Evolutionary conservation across 768 basidiomycete species (phyloP).

Genomic region (Pisolithus sp.): DNA sequence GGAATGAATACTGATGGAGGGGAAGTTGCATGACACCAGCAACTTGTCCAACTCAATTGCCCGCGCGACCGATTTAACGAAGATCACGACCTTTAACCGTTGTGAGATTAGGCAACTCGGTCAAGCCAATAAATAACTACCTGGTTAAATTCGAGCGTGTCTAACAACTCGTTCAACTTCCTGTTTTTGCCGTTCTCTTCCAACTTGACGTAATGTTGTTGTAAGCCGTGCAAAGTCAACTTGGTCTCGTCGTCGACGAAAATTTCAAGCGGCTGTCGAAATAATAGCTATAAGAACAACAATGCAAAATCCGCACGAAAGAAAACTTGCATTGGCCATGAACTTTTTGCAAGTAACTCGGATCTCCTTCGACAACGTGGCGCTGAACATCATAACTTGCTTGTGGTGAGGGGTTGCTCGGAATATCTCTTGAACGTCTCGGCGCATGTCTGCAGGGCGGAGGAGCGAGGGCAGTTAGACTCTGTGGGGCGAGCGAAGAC

Average conservation of each 20-base stretch:
- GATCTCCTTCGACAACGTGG: constrained; percentile 95
- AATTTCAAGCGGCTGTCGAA: constrained; percentile 85
- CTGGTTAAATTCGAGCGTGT: constrained; percentile 97
- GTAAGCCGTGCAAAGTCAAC: constrained; percentile 92
- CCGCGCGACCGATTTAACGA: constrained; percentile 96
- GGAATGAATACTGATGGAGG: constrained; percentile 95
- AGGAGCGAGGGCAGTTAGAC: constrained; percentile 54
- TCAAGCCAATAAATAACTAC: constrained; percentile 31
- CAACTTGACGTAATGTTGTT: constrained; percentile 97
- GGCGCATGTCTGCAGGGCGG: constrained; percentile 94
- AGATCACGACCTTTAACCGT: constrained; percentile 85
- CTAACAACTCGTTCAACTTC: constrained; percentile 92
- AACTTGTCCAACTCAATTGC: constrained; percentile 96
- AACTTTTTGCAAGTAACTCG: constrained; percentile 98
- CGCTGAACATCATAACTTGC: constrained; percentile 99
- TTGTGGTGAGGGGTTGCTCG: constrained; percentile 98
- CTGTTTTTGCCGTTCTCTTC: constrained; percentile 95
- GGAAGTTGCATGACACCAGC: constrained; percentile 96
- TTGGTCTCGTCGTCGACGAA: constrained; percentile 99
- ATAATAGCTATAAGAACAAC: not conserved
- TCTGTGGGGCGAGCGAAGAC: constrained; percentile 36
- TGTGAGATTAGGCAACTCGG: not conserved
- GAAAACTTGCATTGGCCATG: constrained; percentile 85
- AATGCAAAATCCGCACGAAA: not conserved
- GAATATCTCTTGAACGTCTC: constrained; percentile 99